phyloP scores from a whole-genome alignment of 768 basidiomycete genomes.

The Naganishia antarctica region DNA sequence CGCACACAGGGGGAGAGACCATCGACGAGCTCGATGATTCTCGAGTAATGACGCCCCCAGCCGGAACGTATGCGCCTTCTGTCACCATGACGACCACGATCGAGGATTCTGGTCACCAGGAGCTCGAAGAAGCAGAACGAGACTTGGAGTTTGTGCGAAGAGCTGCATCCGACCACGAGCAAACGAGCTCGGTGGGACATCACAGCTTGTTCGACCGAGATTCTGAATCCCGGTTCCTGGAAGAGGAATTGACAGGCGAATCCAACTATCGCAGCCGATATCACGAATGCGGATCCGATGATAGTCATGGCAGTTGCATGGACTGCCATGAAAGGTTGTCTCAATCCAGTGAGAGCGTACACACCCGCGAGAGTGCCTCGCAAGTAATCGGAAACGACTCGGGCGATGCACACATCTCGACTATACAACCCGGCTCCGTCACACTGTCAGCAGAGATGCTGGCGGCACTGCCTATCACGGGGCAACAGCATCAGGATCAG shows the following conservation, averaged over 20 bases:
- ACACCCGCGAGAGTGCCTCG: slow-evolving; percentile 13
- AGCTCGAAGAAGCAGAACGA: slow-evolving; percentile 20
- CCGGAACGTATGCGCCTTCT: slow-evolving; percentile 22
- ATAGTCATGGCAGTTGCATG: slow-evolving; percentile 10
- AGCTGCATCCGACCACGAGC: background rate
- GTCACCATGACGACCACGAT: background rate
- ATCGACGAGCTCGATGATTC: background rate
- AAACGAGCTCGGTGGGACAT: background rate
- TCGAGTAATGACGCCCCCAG: background rate
- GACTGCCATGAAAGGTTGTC: slow-evolving; percentile 5
- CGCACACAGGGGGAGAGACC: background rate
- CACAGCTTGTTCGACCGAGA: slow-evolving; percentile 15
- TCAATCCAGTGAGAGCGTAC: background rate
- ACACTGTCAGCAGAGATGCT: slow-evolving; percentile 8
- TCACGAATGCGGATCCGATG: background rate
- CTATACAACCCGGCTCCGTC: background rate
- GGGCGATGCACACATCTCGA: background rate
- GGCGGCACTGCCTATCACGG: background rate
- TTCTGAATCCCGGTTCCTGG: slow-evolving; percentile 21
- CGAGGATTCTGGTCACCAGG: slow-evolving; percentile 15
- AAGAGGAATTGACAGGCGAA: slow-evolving; percentile 19
- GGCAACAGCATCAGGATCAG: background rate
- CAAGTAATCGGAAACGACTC: background rate
- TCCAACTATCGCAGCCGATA: slow-evolving; percentile 22
- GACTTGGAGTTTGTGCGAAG: slow-evolving; percentile 23